phyloP scores from a whole-genome alignment of 352 stramenopile genomes.

The Halophytophthora batemanensis region DNA sequence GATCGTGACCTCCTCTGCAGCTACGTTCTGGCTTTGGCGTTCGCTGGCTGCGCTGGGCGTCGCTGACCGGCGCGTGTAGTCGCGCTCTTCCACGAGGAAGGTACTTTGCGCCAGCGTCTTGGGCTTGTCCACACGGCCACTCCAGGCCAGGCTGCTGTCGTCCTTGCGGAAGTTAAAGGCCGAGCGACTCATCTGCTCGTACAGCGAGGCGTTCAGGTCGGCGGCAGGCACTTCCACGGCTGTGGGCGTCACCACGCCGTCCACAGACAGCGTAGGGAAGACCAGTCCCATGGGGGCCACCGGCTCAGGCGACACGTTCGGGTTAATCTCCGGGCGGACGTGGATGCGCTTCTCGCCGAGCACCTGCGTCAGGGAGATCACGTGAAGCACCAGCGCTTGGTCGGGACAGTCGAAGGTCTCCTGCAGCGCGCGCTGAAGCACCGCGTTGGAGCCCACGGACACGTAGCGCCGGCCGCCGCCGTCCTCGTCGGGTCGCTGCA shows the following conservation, averaged over 20 bases:
- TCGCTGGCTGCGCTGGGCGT: neutral
- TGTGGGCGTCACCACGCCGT: conserved; percentile 36
- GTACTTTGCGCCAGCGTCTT: conserved; percentile 42
- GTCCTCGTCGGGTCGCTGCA: conserved; percentile 38
- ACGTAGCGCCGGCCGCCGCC: conserved; percentile 49
- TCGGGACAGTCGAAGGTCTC: conserved; percentile 66
- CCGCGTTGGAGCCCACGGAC: conserved; percentile 46
- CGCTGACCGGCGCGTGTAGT: conserved; percentile 37
- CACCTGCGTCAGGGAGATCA: conserved; percentile 67
- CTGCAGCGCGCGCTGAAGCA: conserved; percentile 56
- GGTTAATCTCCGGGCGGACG: conserved; percentile 72
- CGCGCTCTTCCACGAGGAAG: conserved; percentile 47
- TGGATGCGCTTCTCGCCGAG: conserved; percentile 52
- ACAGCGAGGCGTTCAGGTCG: conserved; percentile 27
- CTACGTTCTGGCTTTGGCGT: conserved; percentile 4
- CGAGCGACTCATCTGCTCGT: conserved; percentile 57
- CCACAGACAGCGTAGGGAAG: conserved; percentile 65
- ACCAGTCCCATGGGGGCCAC: conserved; percentile 62
- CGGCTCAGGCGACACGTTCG: conserved; percentile 79
- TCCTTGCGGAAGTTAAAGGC: conserved; percentile 49
- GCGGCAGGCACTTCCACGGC: conserved; percentile 31
- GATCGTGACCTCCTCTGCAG: conserved; percentile 1
- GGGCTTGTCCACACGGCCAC: conserved; percentile 11
- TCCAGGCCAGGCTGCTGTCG: conserved; percentile 26
- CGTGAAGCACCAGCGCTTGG: conserved; percentile 64